phyloP scores from a whole-genome alignment of 1,284 basidiomycete species.

The Cryptococcus jaspeensis region DNA sequence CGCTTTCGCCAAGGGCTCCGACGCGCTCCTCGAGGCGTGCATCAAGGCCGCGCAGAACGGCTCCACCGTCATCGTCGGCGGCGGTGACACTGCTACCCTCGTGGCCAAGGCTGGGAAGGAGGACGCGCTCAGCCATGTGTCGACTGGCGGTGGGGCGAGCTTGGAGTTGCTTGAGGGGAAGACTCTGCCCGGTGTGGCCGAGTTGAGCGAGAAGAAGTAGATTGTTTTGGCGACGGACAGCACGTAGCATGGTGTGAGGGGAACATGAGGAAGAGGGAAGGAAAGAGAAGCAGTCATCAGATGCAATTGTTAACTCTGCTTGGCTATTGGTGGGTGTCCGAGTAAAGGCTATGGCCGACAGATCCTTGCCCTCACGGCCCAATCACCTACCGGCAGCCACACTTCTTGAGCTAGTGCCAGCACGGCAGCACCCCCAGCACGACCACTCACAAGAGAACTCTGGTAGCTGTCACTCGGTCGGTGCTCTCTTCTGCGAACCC shows the following conservation, averaged over 20 bases:
- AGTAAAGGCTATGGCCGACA: no score
- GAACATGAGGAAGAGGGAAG: background rate
- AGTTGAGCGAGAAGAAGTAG: slow-evolving; percentile 65
- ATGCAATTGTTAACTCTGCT: background rate
- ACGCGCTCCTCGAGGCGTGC: slow-evolving; percentile 78
- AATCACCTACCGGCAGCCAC: no score
- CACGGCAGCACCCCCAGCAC: no score
- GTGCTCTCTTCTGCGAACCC: no score
- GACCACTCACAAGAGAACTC: no score
- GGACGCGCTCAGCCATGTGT: slow-evolving; percentile 90
- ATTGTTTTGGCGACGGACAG: no score
- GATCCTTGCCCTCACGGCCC: no score
- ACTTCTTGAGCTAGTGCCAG: no score
- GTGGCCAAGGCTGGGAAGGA: slow-evolving; percentile 80
- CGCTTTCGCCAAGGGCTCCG: slow-evolving; percentile 83
- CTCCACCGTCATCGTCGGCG: slow-evolving; percentile 88
- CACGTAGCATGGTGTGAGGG: background rate
- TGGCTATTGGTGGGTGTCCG: no score
- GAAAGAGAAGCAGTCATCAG: background rate
- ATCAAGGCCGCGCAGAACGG: slow-evolving; percentile 85
- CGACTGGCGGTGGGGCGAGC: slow-evolving; percentile 94
- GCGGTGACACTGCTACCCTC: slow-evolving; percentile 90
- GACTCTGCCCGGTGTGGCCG: slow-evolving; percentile 80
- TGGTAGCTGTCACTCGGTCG: no score
- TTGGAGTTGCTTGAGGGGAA: slow-evolving; percentile 97